These are phyloP conservation scores for Themeda triandra DNA, from an alignment of 176 grass and related monocot genomes.

Conservation along the genomic window DNA sequence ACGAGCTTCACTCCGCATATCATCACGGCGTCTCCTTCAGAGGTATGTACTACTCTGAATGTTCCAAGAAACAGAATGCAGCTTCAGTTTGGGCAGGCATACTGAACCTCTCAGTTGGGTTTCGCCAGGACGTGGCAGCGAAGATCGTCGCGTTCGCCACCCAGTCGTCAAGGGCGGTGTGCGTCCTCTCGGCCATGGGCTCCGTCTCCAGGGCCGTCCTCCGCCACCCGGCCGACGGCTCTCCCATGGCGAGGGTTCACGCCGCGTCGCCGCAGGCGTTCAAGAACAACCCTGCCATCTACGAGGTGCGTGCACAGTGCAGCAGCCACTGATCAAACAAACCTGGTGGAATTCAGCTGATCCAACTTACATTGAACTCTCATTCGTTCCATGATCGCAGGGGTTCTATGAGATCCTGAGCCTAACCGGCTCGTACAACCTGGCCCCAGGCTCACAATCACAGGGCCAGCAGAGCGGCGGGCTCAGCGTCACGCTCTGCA, in stretches of 20 bases:
- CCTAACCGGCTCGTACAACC: conserved; percentile 63
- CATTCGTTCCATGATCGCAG: conserved; percentile 3
- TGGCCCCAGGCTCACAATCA: conserved; percentile 37
- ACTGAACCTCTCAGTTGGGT: background rate
- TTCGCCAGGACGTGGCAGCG: conserved; percentile 52
- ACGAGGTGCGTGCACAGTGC: conserved; percentile 26
- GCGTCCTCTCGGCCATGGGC: conserved; percentile 78
- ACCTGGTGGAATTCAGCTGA: background rate
- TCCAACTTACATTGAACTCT: background rate
- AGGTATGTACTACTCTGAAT: conserved; percentile 20
- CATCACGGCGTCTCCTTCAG: conserved; percentile 59
- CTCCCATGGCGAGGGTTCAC: conserved; percentile 23
- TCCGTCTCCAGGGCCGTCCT: conserved; percentile 68
- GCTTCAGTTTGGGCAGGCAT: background rate
- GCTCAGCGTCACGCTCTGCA: conserved; percentile 63
- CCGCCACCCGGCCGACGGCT: conserved; percentile 37
- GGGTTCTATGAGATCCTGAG: conserved; percentile 72
- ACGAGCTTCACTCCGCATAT: conserved; percentile 88
- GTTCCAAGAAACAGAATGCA: background rate
- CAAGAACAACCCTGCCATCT: conserved; percentile 43
- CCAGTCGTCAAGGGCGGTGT: conserved; percentile 64
- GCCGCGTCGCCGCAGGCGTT: background rate
- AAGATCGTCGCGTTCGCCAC: conserved; percentile 65
- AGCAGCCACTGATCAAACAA: background rate
- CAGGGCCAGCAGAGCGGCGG: conserved; percentile 32